Evolutionary conservation across 768 basidiomycete species (phyloP), one percentile per base, ranked within the genome.

Genomic region (Collybia sordida): DNA sequence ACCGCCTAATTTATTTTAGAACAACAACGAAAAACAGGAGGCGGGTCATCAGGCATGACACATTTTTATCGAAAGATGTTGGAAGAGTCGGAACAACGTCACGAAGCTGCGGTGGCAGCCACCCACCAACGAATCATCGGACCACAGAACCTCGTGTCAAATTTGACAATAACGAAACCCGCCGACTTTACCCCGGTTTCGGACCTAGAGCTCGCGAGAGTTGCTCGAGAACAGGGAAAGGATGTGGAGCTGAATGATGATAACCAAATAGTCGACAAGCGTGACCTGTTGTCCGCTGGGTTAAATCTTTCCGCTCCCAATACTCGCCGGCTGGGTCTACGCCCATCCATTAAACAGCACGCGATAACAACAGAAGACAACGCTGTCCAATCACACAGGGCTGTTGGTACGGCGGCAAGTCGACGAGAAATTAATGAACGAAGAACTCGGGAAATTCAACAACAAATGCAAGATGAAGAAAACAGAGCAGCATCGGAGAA

Each of bases 201-300:
- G 31, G 93, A 96, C 66, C 60, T 81, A 23, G 86, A 92, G 60
- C 76, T 92, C 22, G 92, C 89, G 19, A 79, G 67, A 38, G 59
- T 79, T 38, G 92, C 93, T 14, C 74, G 76, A 56, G 81, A 77
- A 50, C 77, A 88, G 60, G 95, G 94, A 19, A 89, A 89, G 65
- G 77, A 84, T 9, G 86, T 99, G 27, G 96, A 98, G 67, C 72
- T 98, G 27, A 98, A 98, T 66, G 96, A 98, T 66, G 95, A 98
- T 59, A 95, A 94, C 59, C 91, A 95, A 64, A 94, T 98, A 40
- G 88, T 99, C 42, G 97, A 99, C 72, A 94, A 95, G 63, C 86
- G 95, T 49, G 91, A 95, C 45, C 73, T 99, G 6, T 75, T 98
- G 39, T 82, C 87, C 18, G 95, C 96, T 4, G 97, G 97, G 2